Evolutionary conservation across 257 asterid species (phyloP), one percentile per base, ranked within the genome.

Genomic region (Ehretia macrophylla): DNA sequence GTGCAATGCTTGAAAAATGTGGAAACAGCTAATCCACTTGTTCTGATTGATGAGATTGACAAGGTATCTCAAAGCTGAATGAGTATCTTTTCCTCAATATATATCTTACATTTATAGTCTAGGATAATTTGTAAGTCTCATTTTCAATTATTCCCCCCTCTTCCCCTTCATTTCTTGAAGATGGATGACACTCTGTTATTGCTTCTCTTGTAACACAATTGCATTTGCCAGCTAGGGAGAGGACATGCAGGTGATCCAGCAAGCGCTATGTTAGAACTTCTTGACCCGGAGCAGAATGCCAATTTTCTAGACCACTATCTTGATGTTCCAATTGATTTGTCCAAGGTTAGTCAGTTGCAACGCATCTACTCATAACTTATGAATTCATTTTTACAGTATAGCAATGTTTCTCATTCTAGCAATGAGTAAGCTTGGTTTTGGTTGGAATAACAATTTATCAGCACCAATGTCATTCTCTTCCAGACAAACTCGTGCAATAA

Each of bases 171-270:
- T 40, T n/a, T 22, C 22, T 5, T 9, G 17, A 44, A 40, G 11
- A 12, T 49, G 54, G 14, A 27, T 27, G 23, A 49, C 22, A 17
- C 54, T 42, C 13, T 40, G 32, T 10, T 50, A 17, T 22, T 32
- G 40, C 49, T 52, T 44, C 64, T 67, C 10, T 5, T 55, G 39
- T 57, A 16, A 44, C 17, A 47, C 67, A 69, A 61, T 58, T 71
- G 47, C 47, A 11, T 35, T 22, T 75, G 72, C 74, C 97, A 93
- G 99, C 77, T 93, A 86, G 99, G 99, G 63, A 83, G 90, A 73
- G 97, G 99, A 46, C 91, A 89, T 79, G 86, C 96, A 17, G 99
- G 99, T 57, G 99, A 93, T 79, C 99, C 99, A 32, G 99, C 99
- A 48, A 93, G 99, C 82, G 99, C 99, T 58, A 93, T 93, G 99